Conservation (phyloP, 768 basidiomycete genomes). For the Macrolepiota albuminosa region DNA sequence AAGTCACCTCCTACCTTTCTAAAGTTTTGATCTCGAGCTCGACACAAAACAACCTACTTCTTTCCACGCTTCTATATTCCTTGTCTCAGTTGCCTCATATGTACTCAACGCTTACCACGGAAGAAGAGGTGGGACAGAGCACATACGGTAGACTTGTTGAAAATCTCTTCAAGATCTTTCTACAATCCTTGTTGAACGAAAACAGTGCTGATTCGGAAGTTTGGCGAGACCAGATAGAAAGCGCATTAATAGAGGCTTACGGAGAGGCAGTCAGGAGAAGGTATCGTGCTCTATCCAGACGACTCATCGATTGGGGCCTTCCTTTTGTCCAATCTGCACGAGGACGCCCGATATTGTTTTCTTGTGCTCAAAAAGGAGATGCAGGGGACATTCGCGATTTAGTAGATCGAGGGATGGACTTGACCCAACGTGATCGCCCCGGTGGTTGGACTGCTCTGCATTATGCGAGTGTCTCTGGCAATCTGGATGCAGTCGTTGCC, state of each 20-base stretch:
- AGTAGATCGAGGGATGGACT: not conserved
- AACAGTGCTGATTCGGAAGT: not conserved
- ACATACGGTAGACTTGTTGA: not conserved
- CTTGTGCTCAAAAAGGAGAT: not conserved
- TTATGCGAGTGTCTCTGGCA: not conserved
- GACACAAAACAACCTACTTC: not conserved
- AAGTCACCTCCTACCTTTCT: not conserved
- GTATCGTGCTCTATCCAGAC: not conserved
- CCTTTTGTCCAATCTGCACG: not conserved
- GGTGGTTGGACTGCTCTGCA: not conserved
- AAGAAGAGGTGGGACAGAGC: not conserved
- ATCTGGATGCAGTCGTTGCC: not conserved
- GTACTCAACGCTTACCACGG: not conserved
- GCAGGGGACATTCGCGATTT: not conserved
- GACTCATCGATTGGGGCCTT: not conserved
- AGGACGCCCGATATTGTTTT: not conserved
- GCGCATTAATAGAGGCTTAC: not conserved
- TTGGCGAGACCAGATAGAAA: not conserved
- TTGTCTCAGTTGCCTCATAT: not conserved
- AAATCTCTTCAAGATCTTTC: not conserved
- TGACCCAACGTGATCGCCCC: not conserved
- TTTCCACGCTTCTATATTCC: not conserved
- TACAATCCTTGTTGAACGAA: not conserved
- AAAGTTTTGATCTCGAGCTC: not conserved
- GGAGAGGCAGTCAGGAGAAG: not conserved